These are phyloP conservation scores for Corylus heterophylla DNA, from an alignment of 306 rosid species.

Conservation along the genomic window DNA sequence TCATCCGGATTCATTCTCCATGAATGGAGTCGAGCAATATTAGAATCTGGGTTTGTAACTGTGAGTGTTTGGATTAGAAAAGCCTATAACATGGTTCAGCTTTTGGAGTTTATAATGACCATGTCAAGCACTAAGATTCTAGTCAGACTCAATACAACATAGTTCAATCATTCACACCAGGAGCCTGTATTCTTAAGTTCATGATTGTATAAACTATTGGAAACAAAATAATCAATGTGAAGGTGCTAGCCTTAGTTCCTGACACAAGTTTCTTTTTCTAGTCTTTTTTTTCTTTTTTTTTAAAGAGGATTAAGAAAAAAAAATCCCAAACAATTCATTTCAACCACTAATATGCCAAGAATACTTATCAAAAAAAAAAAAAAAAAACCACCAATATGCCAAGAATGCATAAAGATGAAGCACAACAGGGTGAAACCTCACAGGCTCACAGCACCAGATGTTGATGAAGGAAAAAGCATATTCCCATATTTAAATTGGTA, in stretches of 20 bases:
- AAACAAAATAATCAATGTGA: neutral
- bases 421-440: conserved; percentile 44
- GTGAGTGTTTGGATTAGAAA: neutral
- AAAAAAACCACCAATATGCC: neutral
- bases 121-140: conserved; percentile 18
- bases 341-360: conserved; percentile 20
- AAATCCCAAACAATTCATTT: conserved; percentile 1
- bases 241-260: neutral
- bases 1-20: conserved; percentile 1
- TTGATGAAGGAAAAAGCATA: conserved; percentile 35
- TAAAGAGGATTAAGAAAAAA: neutral
- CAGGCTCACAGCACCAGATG: conserved; percentile 41
- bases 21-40: neutral
- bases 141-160: neutral
- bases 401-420: conserved; percentile 24
- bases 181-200: neutral
- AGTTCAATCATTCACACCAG: conserved; percentile 9
- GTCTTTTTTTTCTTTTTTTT: neutral
- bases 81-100: neutral
- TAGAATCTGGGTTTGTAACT: neutral
- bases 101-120: neutral
- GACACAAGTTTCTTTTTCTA: neutral
- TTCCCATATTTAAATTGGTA: conserved; percentile 39
- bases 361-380: neutral
- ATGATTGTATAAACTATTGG: neutral